These are phyloP conservation scores for Oehlia diaphana DNA, from an alignment of 192 early-diverging fungal species.

Conservation along the genomic window DNA sequence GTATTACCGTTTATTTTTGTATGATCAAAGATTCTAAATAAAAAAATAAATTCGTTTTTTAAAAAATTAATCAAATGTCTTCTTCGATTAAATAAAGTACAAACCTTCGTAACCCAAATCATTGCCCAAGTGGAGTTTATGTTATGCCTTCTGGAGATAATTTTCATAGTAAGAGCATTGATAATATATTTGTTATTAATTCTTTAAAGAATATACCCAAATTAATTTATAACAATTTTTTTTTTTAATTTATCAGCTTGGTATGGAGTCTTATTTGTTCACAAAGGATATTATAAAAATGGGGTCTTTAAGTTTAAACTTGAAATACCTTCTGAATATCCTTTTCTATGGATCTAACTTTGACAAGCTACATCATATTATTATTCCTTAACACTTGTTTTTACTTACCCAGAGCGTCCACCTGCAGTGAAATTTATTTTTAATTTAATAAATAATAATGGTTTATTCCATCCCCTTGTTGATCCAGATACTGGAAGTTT, in stretches of 20 bases:
- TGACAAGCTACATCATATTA: not conserved
- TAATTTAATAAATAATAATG: constrained; percentile 17
- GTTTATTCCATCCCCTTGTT: constrained; percentile 86
- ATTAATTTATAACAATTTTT: not conserved
- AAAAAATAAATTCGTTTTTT: not conserved
- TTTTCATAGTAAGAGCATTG: constrained; percentile 51
- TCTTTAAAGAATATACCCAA: not conserved
- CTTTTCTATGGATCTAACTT: constrained; percentile 31
- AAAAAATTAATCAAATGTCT: too few relatives aligned
- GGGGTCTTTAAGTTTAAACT: constrained; percentile 89
- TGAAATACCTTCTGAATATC: constrained; percentile 78
- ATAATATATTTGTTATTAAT: not conserved
- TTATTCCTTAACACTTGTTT: not conserved
- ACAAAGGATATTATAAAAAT: constrained; percentile 86
- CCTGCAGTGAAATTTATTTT: constrained; percentile 68
- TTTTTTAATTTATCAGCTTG: constrained; percentile 56
- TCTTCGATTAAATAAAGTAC: constrained; percentile 45
- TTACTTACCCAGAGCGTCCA: constrained; percentile 39
- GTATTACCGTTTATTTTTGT: not conserved
- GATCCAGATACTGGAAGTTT: constrained; percentile 65
- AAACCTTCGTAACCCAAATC: constrained; percentile 72
- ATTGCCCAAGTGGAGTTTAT: constrained; percentile 86
- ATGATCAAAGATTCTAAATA: not conserved
- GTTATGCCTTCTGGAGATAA: constrained; percentile 76
- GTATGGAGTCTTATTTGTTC: constrained; percentile 85